Percentiles rank a stretch among this genome's conserved stretches.
Evolutionary conservation across 129 eudicot genomes (phyloP).

Genomic region (Centrapalus pauciflorus): DNA sequence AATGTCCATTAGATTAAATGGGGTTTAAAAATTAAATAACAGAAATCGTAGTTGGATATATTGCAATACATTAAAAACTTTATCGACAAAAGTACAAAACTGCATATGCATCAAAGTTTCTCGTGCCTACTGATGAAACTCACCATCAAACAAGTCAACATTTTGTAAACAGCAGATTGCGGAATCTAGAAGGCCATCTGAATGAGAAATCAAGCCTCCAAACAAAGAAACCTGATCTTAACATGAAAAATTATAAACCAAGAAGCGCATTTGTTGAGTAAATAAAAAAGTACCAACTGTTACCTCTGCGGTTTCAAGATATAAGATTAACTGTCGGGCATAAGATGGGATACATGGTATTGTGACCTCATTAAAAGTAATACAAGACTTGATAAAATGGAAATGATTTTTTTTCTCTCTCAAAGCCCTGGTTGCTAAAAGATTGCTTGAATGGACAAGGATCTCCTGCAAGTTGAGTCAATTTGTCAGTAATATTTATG

Average conservation of each 20-base stretch:
- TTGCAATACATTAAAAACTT: constrained; percentile 7
- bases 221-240: constrained; percentile 52
- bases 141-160: constrained; percentile 45
- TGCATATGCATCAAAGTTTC: constrained; percentile 10
- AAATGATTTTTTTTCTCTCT: constrained; percentile 31
- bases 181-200: constrained; percentile 70
- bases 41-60: too few relatives aligned
- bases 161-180: constrained; percentile 56
- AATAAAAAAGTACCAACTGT: not conserved
- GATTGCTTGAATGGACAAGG: constrained; percentile 72
- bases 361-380: constrained; percentile 78
- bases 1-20: not conserved
- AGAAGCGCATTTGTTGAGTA: not conserved
- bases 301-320: constrained; percentile 90
- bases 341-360: constrained; percentile 69
- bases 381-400: constrained; percentile 66
- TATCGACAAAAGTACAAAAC: not conserved
- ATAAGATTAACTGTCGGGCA: constrained; percentile 60
- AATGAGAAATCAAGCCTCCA: constrained; percentile 67
- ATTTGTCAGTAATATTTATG: constrained; percentile 16
- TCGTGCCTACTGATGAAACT: constrained; percentile 25
- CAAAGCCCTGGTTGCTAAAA: constrained; percentile 55
- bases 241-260: not conserved
- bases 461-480: constrained; percentile 51
- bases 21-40: not conserved